Percentiles rank a stretch among this genome's conserved stretches.
These are phyloP conservation scores for Daucus carota DNA, from an alignment of 129 eudicot species.

Conservation along the genomic window DH1_v3.0 NC_030382.2:57078501-57079000, in stretches of 20 bases:
- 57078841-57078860: slow-evolving; percentile 70
- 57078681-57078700: not conserved
- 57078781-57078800: not conserved
- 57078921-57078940: slow-evolving; percentile 38
- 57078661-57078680: not conserved
- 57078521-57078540: slow-evolving; percentile 58
- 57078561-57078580: not conserved
- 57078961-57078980: slow-evolving; percentile 2
- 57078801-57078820: no score
- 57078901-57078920: slow-evolving; percentile 72
- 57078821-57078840: slow-evolving; percentile 52
- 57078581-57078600: not conserved
- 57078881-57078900: slow-evolving; percentile 85
- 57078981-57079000: not conserved
- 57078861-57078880: slow-evolving; percentile 71
- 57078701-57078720: not conserved
- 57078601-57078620: not conserved
- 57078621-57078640: not conserved
- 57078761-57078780: not conserved
- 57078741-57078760: not conserved
- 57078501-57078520: slow-evolving; percentile 75
- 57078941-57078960: slow-evolving; percentile 17
- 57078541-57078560: not conserved
- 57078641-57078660: not conserved
- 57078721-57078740: not conserved